Conservation (phyloP, 1,284 basidiomycete species). For the Termitomyces sp. region DNA sequence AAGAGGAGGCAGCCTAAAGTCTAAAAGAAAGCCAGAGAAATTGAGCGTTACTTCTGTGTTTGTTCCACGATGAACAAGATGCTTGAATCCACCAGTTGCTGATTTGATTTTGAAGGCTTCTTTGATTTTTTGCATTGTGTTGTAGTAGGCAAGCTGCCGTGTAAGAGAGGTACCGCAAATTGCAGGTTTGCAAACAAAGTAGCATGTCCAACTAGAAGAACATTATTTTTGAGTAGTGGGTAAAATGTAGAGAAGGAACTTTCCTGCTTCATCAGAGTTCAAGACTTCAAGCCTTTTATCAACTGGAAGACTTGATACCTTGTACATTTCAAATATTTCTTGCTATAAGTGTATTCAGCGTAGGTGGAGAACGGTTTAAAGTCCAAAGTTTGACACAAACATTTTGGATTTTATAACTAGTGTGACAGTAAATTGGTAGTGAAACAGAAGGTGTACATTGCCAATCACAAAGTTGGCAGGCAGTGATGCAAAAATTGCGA, state of each 20-base stretch:
- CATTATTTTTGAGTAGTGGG: too few relatives aligned
- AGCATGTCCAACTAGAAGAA: neutral
- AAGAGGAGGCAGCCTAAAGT: neutral
- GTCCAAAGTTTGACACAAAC: too few relatives aligned
- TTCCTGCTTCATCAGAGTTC: neutral
- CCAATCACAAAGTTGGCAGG: too few relatives aligned
- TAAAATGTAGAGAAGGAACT: too few relatives aligned
- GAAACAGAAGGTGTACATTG: too few relatives aligned
- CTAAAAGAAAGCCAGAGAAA: neutral
- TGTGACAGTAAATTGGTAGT: too few relatives aligned
- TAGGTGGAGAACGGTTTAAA: too few relatives aligned
- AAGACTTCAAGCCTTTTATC: neutral
- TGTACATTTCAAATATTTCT: neutral
- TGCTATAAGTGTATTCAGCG: too few relatives aligned
- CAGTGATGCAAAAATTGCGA: too few relatives aligned
- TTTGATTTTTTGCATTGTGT: neutral
- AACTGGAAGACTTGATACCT: neutral
- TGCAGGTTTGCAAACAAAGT: neutral
- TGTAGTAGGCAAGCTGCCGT: neutral
- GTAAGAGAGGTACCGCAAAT: neutral
- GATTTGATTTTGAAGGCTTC: neutral
- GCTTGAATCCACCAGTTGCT: neutral
- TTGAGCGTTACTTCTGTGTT: neutral
- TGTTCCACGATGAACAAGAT: neutral
- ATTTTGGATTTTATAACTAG: too few relatives aligned